Evolutionary conservation across 1,139 yeast species (phyloP).

Genomic region (Yamadazyma oceani): DNA sequence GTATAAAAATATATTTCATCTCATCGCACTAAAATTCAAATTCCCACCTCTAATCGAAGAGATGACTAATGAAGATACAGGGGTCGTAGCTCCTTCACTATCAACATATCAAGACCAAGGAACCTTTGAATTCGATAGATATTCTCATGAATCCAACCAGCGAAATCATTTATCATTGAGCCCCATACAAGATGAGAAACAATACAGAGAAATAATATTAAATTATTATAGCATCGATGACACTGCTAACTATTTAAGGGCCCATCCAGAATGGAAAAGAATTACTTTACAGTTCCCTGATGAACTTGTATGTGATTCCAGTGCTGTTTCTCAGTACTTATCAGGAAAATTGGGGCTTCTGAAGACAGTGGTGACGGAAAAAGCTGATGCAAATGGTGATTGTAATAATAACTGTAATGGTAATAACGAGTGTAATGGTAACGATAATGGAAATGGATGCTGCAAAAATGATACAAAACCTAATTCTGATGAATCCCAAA

Average conservation of each 20-base stretch:
- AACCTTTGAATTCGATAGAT: conserved; percentile 46
- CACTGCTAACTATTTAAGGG: conserved; percentile 36
- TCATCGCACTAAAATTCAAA: conserved; percentile 1
- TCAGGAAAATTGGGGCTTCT: conserved; percentile 18
- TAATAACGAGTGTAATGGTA: neutral
- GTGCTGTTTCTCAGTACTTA: conserved; percentile 57
- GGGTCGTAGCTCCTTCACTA: conserved; percentile 51
- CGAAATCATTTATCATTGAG: conserved; percentile 29
- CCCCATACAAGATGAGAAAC: conserved; percentile 21
- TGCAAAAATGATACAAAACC: neutral
- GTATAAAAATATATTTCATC: neutral
- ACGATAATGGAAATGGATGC: neutral
- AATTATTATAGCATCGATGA: conserved; percentile 55
- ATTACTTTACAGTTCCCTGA: conserved; percentile 94
- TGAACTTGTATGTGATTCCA: conserved; percentile 70
- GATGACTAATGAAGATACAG: neutral
- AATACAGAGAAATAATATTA: conserved; percentile 28
- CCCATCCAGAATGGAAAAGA: conserved; percentile 35
- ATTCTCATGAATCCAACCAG: conserved; percentile 25
- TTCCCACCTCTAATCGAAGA: neutral
- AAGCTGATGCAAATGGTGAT: neutral
- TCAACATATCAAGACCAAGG: conserved; percentile 61
- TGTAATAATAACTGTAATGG: neutral
- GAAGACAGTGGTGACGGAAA: neutral
- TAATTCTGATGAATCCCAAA: conserved; percentile 6